Evolutionary conservation across 2,329 filamentous ascomycete genomes (phyloP), one percentile per base, ranked within the genome.

Genomic region (Sclerotinia subarctica): DNA sequence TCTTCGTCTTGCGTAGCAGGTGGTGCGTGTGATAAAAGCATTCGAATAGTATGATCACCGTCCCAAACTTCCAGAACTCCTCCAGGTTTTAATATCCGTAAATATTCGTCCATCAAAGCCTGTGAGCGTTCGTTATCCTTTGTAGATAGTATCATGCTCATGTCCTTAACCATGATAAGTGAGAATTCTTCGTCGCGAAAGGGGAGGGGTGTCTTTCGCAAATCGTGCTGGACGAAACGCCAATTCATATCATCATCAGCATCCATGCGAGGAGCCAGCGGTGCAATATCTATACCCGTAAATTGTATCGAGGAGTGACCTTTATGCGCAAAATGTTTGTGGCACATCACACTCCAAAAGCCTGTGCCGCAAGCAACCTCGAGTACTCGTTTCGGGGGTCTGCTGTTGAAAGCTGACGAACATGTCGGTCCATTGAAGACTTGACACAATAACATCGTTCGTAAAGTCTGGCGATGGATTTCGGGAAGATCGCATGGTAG

Each of bases 41-140:
- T 94, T 73, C 94, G 90, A 71, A 97, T 87, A 17, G 90, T 86
- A 76, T 93, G 88, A 79, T 97, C 94, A 6, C 90, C 90, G 72
- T 97, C 94, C 94, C 94, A 97, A 21, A 96, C 84, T 77, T 97
- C 94, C 35, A 97, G 76, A 2, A 88, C 87, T 5, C 94, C 94
- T 21, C 92, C 93, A 0, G 91, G 89, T 72, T 85, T 88, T 47
- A 97, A 81, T 17, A 96, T 80, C 24, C 94, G 90, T 57, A 94
- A 81, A 70, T 89, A 90, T 76, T 97, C 93, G 72, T 92, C 90
- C 69, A 88, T 81, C 35, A 86, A 78, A 5, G 71, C 46, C 63
- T 87, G 83, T 46, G 88, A 85, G 68, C 86, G 81, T 21, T 21
- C 8, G 21, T 63, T 52, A 7, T 52, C 57, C 56, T 86, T 80